A percentile compares a stretch with the other conserved stretches of the same genome.
phyloP scores from a whole-genome alignment of 352 stramenopile genomes.

The Saprolegnia diclina region DNA sequence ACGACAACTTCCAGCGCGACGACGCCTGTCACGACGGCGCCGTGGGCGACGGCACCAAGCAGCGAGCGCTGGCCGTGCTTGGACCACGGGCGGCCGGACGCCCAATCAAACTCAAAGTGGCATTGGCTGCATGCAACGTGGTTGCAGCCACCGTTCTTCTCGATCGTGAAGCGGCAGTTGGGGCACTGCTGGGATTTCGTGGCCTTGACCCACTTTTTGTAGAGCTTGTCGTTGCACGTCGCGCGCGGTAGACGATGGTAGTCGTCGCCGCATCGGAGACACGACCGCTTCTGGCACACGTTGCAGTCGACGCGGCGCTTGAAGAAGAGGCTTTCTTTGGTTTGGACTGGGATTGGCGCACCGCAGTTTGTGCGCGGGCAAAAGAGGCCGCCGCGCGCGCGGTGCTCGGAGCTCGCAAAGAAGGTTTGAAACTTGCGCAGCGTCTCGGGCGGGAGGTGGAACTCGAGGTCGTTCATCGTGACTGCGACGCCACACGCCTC shows the following conservation, averaged over 20 bases:
- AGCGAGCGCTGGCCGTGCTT: neutral
- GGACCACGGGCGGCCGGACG: neutral
- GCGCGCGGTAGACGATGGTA: neutral
- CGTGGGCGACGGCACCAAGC: neutral
- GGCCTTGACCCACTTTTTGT: neutral
- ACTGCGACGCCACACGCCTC: neutral
- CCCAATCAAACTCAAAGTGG: neutral
- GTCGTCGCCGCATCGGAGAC: neutral
- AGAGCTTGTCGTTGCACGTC: neutral
- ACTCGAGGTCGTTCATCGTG: neutral
- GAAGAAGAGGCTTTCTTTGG: neutral
- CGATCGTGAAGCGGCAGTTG: neutral
- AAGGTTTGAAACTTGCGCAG: neutral
- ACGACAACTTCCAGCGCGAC: neutral
- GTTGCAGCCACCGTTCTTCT: neutral
- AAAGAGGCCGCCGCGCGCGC: neutral
- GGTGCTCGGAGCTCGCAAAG: neutral
- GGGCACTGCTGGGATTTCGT: neutral
- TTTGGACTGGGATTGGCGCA: neutral
- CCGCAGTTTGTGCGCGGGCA: neutral
- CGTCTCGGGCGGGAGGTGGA: neutral
- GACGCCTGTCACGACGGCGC: neutral
- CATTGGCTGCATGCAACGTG: slow-evolving; percentile 3
- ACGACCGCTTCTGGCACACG: neutral
- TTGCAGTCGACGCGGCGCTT: neutral